These are phyloP conservation scores for Ganoderma leucocontextum DNA, from an alignment of 1,284 basidiomycete species.

Conservation along the genomic window DNA sequence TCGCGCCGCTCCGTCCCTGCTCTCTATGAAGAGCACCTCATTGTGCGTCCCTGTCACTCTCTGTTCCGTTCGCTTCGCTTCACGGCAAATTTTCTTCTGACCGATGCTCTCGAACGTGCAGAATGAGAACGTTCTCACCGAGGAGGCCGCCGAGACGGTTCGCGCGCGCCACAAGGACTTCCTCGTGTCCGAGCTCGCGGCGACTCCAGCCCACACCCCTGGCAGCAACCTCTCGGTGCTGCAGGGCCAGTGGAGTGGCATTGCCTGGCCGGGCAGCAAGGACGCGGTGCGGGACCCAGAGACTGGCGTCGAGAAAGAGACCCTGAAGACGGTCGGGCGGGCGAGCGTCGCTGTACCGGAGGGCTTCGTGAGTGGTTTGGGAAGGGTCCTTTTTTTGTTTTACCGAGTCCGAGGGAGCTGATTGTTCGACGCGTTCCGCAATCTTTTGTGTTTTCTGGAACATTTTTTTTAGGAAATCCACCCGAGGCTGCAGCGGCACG, in stretches of 20 bases:
- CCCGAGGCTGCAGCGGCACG: constrained; percentile 79
- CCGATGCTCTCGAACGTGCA: constrained; percentile 39
- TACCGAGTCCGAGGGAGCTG: neutral
- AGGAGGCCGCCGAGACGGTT: constrained; percentile 55
- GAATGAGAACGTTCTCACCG: constrained; percentile 64
- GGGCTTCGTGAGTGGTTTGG: constrained; percentile 53
- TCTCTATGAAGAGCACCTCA: constrained; percentile 81
- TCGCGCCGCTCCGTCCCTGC: constrained; percentile 80
- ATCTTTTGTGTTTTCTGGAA: neutral
- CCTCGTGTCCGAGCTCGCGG: constrained; percentile 67
- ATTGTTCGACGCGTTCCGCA: neutral
- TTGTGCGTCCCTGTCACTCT: constrained; percentile 53
- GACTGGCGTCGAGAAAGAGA: constrained; percentile 69
- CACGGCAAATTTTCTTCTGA: neutral
- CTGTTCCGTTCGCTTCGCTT: neutral
- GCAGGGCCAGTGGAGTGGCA: constrained; percentile 69
- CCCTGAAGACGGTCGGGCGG: constrained; percentile 65
- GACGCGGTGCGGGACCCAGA: constrained; percentile 64
- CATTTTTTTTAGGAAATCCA: constrained; percentile 63
- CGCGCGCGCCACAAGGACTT: constrained; percentile 66
- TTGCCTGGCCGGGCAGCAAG: constrained; percentile 74
- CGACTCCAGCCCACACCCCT: constrained; percentile 58
- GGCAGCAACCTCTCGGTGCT: constrained; percentile 54
- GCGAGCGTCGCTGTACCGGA: constrained; percentile 78
- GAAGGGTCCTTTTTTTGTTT: neutral